phyloP scores from a whole-genome alignment of 495 filamentous ascomycete species.

The Daldinia decipiens region DNA sequence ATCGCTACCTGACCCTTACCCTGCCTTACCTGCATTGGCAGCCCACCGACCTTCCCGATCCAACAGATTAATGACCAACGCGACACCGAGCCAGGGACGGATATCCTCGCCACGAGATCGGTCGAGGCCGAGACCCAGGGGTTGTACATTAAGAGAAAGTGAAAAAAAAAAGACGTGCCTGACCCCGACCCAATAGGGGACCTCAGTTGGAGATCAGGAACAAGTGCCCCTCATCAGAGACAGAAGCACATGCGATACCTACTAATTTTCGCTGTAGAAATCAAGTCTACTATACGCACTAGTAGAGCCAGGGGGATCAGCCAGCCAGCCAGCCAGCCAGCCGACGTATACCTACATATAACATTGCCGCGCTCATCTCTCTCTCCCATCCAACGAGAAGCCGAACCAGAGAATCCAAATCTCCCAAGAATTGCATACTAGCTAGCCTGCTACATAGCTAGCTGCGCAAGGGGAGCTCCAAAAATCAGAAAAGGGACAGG shows the following conservation, averaged over 20 bases:
- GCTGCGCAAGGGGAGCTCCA: no score
- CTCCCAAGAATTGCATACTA: not conserved
- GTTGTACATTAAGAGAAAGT: not conserved
- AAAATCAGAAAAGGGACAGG: not conserved
- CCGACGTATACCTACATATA: no score
- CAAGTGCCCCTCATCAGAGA: not conserved
- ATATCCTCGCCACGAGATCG: constrained; percentile 38
- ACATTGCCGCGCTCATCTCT: no score
- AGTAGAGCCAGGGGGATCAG: not conserved
- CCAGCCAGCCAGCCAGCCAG: not conserved
- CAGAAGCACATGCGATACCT: not conserved
- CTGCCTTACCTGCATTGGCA: constrained; percentile 30
- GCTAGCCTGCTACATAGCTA: no score
- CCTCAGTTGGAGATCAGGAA: constrained; percentile 17
- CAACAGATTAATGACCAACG: constrained; percentile 18
- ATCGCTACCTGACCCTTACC: constrained; percentile 7
- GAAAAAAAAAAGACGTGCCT: constrained; percentile 4
- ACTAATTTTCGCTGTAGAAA: not conserved
- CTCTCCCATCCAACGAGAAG: constrained; percentile 1
- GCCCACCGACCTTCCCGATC: constrained; percentile 40
- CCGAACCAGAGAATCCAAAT: not conserved
- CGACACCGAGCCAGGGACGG: constrained; percentile 8
- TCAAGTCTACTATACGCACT: not conserved
- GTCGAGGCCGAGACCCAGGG: constrained; percentile 31
- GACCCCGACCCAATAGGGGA: constrained; percentile 18